Conservation (phyloP, 1,139 yeast species). For the Protomyces pachydermus region DNA sequence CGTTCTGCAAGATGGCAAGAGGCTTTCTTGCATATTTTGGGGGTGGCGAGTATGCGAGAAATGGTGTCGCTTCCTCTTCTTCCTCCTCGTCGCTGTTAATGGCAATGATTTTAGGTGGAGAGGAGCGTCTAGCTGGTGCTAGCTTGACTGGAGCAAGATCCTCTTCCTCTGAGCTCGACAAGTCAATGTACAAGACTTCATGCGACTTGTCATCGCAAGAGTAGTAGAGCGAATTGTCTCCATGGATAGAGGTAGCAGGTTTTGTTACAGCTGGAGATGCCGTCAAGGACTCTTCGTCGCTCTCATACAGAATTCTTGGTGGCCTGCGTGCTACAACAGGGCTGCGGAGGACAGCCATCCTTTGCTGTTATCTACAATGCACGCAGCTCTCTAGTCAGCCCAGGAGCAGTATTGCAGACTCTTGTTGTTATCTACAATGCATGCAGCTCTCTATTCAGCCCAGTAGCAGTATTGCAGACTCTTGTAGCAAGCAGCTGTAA, state of each 20-base stretch:
- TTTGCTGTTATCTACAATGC: no score
- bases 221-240: not conserved
- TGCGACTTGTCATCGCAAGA: not conserved
- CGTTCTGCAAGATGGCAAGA: not conserved
- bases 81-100: not conserved
- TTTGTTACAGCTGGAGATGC: not conserved
- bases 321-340: not conserved
- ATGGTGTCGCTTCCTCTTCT: not conserved
- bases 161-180: not conserved
- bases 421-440: no score
- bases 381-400: no score
- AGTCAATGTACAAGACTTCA: not conserved
- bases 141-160: not conserved
- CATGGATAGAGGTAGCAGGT: not conserved
- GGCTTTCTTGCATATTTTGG: not conserved
- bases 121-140: not conserved
- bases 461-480: no score
- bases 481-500: no score
- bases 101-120: not conserved
- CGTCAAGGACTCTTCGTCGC: not conserved
- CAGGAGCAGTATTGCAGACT: no score
- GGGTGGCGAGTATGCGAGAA: conserved; percentile 8
- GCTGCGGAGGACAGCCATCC: no score
- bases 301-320: not conserved
- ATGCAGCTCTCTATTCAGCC: no score